phyloP scores from a whole-genome alignment of 2,329 filamentous ascomycete genomes.

The Calycina herbarum region DNA sequence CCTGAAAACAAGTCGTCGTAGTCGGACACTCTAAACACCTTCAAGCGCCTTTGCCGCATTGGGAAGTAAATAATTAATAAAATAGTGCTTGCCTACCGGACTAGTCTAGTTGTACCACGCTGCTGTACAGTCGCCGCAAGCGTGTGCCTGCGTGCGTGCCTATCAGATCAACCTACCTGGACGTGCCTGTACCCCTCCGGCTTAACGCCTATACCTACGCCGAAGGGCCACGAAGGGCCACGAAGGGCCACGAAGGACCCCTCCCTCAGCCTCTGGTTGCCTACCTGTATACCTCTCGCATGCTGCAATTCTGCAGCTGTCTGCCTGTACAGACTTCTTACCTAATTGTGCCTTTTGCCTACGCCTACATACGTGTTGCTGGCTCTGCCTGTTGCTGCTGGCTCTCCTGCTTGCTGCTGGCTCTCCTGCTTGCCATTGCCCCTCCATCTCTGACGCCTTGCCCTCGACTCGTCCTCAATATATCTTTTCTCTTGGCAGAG shows the following conservation, averaged over 20 bases:
- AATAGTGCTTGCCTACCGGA: neutral
- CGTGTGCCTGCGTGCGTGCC: slow-evolving; percentile 4
- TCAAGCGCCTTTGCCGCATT: slow-evolving; percentile 10
- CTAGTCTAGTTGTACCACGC: neutral
- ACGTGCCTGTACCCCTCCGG: neutral
- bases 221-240: neutral
- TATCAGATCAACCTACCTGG: slow-evolving; percentile 8
- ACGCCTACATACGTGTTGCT: slow-evolving; percentile 2
- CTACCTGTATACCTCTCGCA: slow-evolving; percentile 4
- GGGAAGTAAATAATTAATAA: slow-evolving; percentile 8
- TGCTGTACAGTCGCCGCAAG: neutral
- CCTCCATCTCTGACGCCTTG: neutral
- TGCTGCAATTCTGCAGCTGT: neutral
- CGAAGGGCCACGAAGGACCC: neutral
- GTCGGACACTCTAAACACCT: neutral
- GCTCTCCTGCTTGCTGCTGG: neutral
- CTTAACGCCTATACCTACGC: slow-evolving; percentile 2
- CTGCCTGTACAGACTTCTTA: neutral
- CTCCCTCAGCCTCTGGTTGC: slow-evolving; percentile 1
- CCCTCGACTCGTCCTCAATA: slow-evolving; percentile 1
- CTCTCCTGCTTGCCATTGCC: neutral
- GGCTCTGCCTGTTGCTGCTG: neutral
- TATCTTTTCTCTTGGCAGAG: slow-evolving; percentile 5
- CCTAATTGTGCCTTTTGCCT: neutral
- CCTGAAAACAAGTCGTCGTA: slow-evolving; percentile 2